Percentiles rank a stretch among this genome's conserved stretches.
These are phyloP conservation scores for Cymbopogon citratus DNA, from an alignment of 176 grass and related monocot genomes.

Conservation along the genomic window DNA sequence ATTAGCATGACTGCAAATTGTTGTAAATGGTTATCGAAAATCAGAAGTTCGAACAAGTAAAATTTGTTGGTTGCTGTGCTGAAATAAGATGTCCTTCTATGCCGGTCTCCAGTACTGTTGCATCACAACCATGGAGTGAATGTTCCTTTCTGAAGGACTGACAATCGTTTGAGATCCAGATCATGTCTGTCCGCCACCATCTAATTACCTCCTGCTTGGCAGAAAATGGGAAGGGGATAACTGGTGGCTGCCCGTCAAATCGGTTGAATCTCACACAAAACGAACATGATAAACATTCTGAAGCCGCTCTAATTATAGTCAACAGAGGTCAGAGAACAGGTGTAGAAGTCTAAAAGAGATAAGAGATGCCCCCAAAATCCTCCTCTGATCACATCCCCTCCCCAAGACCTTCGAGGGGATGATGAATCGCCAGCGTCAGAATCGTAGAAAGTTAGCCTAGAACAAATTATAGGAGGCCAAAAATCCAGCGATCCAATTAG, in stretches of 20 bases:
- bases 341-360: constrained; percentile 23
- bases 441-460: constrained; percentile 10
- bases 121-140: too few relatives aligned
- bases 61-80: neutral
- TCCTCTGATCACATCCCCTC: neutral
- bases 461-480: neutral
- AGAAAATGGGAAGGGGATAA: neutral
- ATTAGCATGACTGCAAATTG: neutral
- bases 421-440: neutral
- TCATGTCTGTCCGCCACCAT: neutral
- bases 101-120: neutral
- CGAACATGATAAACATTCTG: neutral
- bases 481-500: neutral
- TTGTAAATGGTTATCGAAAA: neutral
- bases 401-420: neutral
- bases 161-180: neutral
- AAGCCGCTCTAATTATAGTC: constrained; percentile 36
- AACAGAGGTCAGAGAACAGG: constrained; percentile 19
- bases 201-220: neutral
- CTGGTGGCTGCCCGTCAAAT: constrained; percentile 24
- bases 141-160: too few relatives aligned
- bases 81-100: neutral
- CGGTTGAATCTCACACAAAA: neutral
- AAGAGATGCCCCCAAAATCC: neutral
- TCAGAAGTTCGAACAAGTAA: neutral